Base-by-base conservation (phyloP, 225 moss, liverwort and hornwort genomes). In the Antitrichia curtipendula region DNA sequence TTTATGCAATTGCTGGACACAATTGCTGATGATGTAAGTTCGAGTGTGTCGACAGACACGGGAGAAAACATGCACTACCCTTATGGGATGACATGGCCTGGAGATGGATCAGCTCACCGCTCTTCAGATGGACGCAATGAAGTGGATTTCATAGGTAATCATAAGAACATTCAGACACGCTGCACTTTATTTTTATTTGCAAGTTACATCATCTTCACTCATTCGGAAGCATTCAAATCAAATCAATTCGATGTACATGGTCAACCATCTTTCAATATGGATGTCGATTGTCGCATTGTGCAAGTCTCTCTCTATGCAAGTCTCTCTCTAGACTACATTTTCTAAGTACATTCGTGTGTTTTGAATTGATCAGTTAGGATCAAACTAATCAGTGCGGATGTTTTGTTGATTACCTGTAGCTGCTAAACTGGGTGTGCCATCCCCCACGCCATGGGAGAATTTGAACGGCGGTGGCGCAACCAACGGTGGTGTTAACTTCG, bases 31-130 rank as follows among this genome's bases (percentile, higher is more conserved):
- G 38, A 78, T 86, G 86, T n/a, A n/a, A n/a, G n/a, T 43, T 76
- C 77, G 45, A 21, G 66, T 85, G 64, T 53, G 36, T 81, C 85
- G 59, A 71, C 91, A 94, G 94, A 94, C 57, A 92, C 92, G 72
- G 94, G 94, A 86, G 94, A 92, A 50, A 92, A 21, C 49, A 85
- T 86, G 88, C 50, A 89, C 45, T 94, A 92, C 80, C 94, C 94
- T 22, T 94, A 94, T 57, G 94, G 94, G 59, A 91, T 94, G 89
- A 94, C 94, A 45, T 94, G 92, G 92, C 92, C 94, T 58, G 94
- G 77, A 54, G 93, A 90, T 88, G 91, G 90, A 87, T 79, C 85
- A 40, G 92, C 87, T 40, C 92, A 81, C 82, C 92, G 93, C 32
- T 94, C 92, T 19, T 94, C 94, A 28, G 94, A 94, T 85, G 94